phyloP scores from a whole-genome alignment of 140 eudicot genomes.

The Stevia rebaudiana region DNA sequence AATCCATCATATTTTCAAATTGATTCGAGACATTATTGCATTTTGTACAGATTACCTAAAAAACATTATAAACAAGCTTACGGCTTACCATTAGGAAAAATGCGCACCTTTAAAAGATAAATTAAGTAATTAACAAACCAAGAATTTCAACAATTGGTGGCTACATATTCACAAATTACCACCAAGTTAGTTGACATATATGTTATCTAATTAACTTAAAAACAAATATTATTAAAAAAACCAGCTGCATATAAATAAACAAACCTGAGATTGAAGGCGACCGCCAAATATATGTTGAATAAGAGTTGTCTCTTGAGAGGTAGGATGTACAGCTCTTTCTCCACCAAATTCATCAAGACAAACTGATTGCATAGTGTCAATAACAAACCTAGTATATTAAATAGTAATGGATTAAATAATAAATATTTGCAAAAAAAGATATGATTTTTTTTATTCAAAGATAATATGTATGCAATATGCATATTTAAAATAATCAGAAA shows the following conservation, averaged over 20 bases:
- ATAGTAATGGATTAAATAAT: slow-evolving; percentile 7
- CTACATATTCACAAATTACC: too few relatives aligned
- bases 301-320: slow-evolving; percentile 77
- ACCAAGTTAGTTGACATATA: too few relatives aligned
- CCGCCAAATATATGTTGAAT: slow-evolving; percentile 96
- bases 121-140: not conserved
- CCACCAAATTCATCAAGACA: slow-evolving; percentile 95
- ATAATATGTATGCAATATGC: not conserved
- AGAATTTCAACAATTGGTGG: not conserved
- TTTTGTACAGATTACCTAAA: slow-evolving; percentile 66
- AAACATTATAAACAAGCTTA: slow-evolving; percentile 11
- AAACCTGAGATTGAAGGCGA: slow-evolving; percentile 86
- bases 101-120: too few relatives aligned
- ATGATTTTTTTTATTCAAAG: too few relatives aligned
- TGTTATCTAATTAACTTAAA: too few relatives aligned
- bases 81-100: slow-evolving; percentile 6
- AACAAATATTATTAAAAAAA: not conserved
- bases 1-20: slow-evolving; percentile 94
- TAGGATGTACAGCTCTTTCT: slow-evolving; percentile 68
- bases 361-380: slow-evolving; percentile 84
- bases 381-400: slow-evolving; percentile 56
- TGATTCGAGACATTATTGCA: slow-evolving; percentile 75
- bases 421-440: not conserved
- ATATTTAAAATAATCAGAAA: not conserved
- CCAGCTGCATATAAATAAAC: not conserved